Percentiles rank a stretch among this genome's conserved stretches.
phyloP scores from a whole-genome alignment of 2,329 filamentous ascomycete species.

The Fusarium guadeloupense region DNA sequence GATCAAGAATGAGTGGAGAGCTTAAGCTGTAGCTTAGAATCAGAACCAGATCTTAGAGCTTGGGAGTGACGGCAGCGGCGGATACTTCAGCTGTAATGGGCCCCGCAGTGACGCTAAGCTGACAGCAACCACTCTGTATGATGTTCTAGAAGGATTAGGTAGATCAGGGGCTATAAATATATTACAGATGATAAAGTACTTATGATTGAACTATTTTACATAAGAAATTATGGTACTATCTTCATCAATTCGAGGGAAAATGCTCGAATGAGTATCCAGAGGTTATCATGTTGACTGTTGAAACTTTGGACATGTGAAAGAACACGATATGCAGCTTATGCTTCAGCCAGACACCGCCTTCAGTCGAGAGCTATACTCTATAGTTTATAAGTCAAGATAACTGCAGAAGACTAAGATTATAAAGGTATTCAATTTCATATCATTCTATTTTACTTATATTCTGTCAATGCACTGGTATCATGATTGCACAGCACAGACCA shows the following conservation, averaged over 20 bases:
- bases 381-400: too few relatives aligned
- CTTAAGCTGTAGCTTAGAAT: not conserved
- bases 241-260: too few relatives aligned
- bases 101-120: constrained; percentile 23
- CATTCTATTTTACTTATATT: too few relatives aligned
- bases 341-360: too few relatives aligned
- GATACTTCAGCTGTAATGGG: not conserved
- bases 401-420: too few relatives aligned
- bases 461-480: not conserved
- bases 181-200: not conserved
- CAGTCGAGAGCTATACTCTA: too few relatives aligned
- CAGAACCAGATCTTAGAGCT: not conserved
- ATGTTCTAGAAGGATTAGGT: not conserved
- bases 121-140: constrained; percentile 13
- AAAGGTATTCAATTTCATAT: not conserved
- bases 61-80: constrained; percentile 27
- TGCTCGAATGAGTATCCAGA: too few relatives aligned
- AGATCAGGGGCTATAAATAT: not conserved
- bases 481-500: constrained; percentile 12
- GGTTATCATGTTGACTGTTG: not conserved
- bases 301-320: constrained; percentile 10
- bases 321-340: not conserved
- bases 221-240: too few relatives aligned
- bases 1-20: not conserved
- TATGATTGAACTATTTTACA: too few relatives aligned